Conservation (phyloP, 2,329 filamentous ascomycete species). For the Nannizziopsis barbatae region DNA sequence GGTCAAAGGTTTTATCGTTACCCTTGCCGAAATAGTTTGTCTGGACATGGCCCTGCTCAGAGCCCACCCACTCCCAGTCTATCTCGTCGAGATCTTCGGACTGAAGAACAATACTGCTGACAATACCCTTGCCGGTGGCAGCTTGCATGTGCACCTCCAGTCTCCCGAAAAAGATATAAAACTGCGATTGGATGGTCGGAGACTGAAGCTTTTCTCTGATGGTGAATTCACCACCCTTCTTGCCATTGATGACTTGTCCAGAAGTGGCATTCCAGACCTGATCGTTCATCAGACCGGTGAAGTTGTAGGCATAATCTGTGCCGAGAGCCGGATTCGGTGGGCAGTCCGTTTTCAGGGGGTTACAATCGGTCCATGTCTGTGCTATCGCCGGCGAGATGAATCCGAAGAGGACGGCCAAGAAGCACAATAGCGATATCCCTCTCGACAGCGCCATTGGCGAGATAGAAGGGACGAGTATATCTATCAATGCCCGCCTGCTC, state of each 20-base stretch:
- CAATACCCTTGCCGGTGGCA: slow-evolving; percentile 77
- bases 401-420: slow-evolving; percentile 22
- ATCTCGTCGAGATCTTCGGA: slow-evolving; percentile 95
- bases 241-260: slow-evolving; percentile 55
- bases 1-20: slow-evolving; percentile 72
- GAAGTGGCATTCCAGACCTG: slow-evolving; percentile 61
- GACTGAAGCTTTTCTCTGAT: slow-evolving; percentile 67
- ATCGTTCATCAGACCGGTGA: slow-evolving; percentile 43
- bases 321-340: slow-evolving; percentile 60
- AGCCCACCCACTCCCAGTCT: slow-evolving; percentile 54
- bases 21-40: slow-evolving; percentile 98
- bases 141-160: slow-evolving; percentile 77
- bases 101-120: slow-evolving; percentile 81
- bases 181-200: slow-evolving; percentile 74
- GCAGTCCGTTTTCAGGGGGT: slow-evolving; percentile 66
- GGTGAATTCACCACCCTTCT: slow-evolving; percentile 69
- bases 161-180: slow-evolving; percentile 97
- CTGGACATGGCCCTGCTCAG: slow-evolving; percentile 42
- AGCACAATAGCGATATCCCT: slow-evolving; percentile 16
- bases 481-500: neutral
- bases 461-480: neutral
- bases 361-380: slow-evolving; percentile 68
- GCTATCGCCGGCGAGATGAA: slow-evolving; percentile 36
- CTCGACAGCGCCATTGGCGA: slow-evolving; percentile 6
- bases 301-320: slow-evolving; percentile 24